Conservation (phyloP, 2,329 filamentous ascomycete species). For the Neopestalotiopsis clavispora region DNA sequence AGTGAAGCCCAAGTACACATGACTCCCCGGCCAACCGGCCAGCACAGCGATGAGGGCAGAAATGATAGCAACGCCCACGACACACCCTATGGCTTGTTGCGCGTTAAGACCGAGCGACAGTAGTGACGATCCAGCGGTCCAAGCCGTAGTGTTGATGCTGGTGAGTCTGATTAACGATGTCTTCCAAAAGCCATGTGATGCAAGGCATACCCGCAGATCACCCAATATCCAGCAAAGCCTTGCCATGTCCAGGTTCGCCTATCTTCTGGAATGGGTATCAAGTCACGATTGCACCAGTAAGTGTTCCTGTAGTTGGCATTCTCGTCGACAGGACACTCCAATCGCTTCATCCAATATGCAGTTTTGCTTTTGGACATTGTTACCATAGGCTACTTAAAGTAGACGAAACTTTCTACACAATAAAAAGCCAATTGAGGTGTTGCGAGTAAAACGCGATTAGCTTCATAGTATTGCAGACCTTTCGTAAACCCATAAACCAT, state of each 20-base stretch:
- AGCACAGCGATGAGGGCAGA: constrained; percentile 37
- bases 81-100: constrained; percentile 33
- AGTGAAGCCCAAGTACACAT: constrained; percentile 39
- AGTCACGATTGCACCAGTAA: constrained; percentile 37
- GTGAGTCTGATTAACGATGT: not conserved
- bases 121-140: constrained; percentile 33
- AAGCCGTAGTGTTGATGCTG: constrained; percentile 10
- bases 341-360: constrained; percentile 10
- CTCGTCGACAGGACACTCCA: constrained; percentile 26
- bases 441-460: not conserved
- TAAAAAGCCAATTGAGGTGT: not conserved
- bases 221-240: constrained; percentile 36
- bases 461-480: not conserved
- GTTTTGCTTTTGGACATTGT: constrained; percentile 15
- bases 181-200: not conserved
- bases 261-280: constrained; percentile 34
- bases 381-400: not conserved
- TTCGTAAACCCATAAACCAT: not conserved
- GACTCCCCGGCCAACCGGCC: constrained; percentile 39
- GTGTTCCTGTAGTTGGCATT: constrained; percentile 36
- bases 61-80: constrained; percentile 38
- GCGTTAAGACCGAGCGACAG: constrained; percentile 34
- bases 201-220: constrained; percentile 29
- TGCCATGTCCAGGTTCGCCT: constrained; percentile 35
- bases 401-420: rapidly evolving